A percentile compares a stretch with the other conserved stretches of the same genome.
These are phyloP conservation scores for Wickerhamomyces subpelliculosus DNA, from an alignment of 805 yeast species.

Conservation along the genomic window DNA sequence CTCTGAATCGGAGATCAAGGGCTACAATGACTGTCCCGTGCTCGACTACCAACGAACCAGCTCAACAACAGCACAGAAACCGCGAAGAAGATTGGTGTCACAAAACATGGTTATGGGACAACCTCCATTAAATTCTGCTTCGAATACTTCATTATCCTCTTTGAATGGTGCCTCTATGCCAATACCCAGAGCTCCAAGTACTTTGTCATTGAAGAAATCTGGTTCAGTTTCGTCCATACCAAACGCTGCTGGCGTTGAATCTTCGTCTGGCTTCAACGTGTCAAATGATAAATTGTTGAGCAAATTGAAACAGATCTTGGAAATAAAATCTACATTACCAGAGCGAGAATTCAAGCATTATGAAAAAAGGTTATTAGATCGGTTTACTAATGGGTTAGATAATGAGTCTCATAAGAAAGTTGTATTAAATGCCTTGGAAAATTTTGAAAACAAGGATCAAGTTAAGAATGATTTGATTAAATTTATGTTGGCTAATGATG, in stretches of 20 bases:
- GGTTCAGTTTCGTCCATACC: neutral
- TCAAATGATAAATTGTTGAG: constrained; percentile 14
- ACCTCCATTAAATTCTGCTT: neutral
- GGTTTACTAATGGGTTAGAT: constrained; percentile 21
- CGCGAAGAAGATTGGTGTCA: constrained; percentile 4
- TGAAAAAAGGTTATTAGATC: constrained; percentile 30
- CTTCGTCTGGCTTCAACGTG: neutral
- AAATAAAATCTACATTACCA: constrained; percentile 26
- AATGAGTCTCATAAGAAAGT: constrained; percentile 22
- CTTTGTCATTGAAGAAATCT: neutral
- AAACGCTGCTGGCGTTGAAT: neutral
- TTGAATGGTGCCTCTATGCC: constrained; percentile 3
- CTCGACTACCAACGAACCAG: constrained; percentile 6
- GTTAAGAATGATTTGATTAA: constrained; percentile 33
- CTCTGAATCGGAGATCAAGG: constrained; percentile 32
- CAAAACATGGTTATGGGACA: constrained; percentile 2
- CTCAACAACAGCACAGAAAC: constrained; percentile 3
- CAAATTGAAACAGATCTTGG: constrained; percentile 21
- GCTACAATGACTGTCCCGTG: constrained; percentile 38
- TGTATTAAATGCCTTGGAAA: constrained; percentile 19
- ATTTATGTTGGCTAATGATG: constrained; percentile 52
- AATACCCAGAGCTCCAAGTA: constrained; percentile 6
- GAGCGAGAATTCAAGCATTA: constrained; percentile 38
- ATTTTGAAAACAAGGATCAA: constrained; percentile 15
- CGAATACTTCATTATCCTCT: constrained; percentile 1